Conservation (phyloP, 2,329 filamentous ascomycete species). For the Ceratocystis destructans region DNA sequence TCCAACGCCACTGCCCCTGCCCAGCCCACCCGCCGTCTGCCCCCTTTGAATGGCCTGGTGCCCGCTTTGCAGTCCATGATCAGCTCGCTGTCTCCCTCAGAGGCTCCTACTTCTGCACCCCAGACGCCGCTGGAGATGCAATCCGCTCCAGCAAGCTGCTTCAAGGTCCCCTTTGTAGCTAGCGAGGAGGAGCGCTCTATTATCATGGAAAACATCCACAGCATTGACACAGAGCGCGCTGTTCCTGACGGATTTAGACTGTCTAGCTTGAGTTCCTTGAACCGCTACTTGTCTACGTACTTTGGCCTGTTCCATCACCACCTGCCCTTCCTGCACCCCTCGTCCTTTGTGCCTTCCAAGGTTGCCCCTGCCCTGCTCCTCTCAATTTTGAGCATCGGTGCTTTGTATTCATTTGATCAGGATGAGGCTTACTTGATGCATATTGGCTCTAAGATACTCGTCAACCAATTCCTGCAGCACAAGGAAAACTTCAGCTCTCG, state of each 20-base stretch:
- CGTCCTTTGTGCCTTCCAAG: constrained; percentile 71
- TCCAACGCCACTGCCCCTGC: constrained; percentile 43
- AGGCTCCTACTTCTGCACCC: constrained; percentile 32
- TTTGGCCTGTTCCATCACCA: constrained; percentile 97
- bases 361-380: constrained; percentile 73
- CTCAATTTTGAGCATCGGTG: constrained; percentile 86
- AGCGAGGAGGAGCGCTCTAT: constrained; percentile 73
- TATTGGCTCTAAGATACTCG: constrained; percentile 91
- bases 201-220: constrained; percentile 76
- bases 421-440: constrained; percentile 95
- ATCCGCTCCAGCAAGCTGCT: constrained; percentile 24
- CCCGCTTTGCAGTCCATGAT: constrained; percentile 59
- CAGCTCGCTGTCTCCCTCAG: constrained; percentile 52
- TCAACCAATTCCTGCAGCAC: constrained; percentile 93
- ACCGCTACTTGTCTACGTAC: constrained; percentile 88
- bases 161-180: constrained; percentile 64
- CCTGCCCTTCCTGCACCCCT: constrained; percentile 84
- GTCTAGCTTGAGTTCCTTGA: constrained; percentile 65
- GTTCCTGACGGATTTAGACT: constrained; percentile 83
- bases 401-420: constrained; percentile 91
- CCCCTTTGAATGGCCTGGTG: constrained; percentile 48
- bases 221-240: constrained; percentile 64
- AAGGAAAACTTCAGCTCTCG: constrained; percentile 98
- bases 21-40: constrained; percentile 44
- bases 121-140: constrained; percentile 22